Base-by-base conservation (phyloP, 2,329 filamentous ascomycete species). In the Endothia cerciana region DNA sequence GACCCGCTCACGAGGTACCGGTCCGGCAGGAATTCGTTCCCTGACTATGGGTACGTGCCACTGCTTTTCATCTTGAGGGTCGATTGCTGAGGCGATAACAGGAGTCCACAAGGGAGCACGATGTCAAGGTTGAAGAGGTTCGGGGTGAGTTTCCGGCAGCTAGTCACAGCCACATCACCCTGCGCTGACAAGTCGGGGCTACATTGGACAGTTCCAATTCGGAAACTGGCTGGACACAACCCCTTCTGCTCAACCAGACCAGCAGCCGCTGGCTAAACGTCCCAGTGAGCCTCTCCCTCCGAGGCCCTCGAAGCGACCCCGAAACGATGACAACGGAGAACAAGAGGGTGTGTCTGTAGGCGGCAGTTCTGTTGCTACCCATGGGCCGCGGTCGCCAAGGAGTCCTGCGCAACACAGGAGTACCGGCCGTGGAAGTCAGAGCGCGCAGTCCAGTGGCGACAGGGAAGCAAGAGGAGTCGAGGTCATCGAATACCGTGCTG, bases 41-140 rank as follows among this genome's bases (percentile, higher is more conserved):
- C 78, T 60, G 78, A 80, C 72, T 80, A 80, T 80, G 78, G 76
- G 78, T 80, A 76, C 47, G 72, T 63, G 30, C 28, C 38, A 47
- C 11, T 19, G n/a, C 49, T 36, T 22, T 19, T 22, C 25, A 25
- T 30, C 17, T 8, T 30, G 36, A 17, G 11, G n/a, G 15, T n/a
- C 15, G 59, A 57, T 30, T 5, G 56, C 59, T 55, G 28, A 56
- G 38, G 38, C 62, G 62, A 38, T 33, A 13, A 62, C 43, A 65
- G 64, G 71, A 64, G 13, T 19, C 41, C 61, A 38, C 22, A 43
- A 58, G 61, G 40, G 41, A 62, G 19, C 55, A 65, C 36, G 25
- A 68, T 62, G 63, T 19, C 25, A 4, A 17, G 19, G n/a, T 6
- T 60, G 22, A 64, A 64, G 28, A 43, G 61, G 17, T 3, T 49